Percentiles rank a stretch among this genome's conserved stretches.
These are phyloP conservation scores for Ogataea degrootiae DNA, from an alignment of 805 yeast genomes.

Conservation along the genomic window DNA sequence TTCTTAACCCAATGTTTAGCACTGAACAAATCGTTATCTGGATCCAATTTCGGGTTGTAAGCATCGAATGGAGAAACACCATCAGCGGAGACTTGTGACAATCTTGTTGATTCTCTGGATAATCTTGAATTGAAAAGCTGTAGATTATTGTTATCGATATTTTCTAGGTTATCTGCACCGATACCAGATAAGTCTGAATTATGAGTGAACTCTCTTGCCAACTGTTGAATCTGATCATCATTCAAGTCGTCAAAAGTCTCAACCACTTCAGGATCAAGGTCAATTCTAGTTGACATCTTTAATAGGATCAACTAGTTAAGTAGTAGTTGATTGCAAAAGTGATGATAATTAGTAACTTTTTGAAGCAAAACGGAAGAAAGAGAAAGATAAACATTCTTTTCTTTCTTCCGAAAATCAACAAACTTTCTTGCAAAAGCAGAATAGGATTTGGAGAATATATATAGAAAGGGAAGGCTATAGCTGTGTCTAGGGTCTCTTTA, in stretches of 20 bases:
- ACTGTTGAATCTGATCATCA: constrained; percentile 30
- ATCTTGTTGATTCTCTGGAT: constrained; percentile 22
- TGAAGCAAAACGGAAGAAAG: too few relatives aligned
- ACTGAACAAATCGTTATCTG: constrained; percentile 47
- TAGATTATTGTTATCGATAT: background rate
- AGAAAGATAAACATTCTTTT: too few relatives aligned
- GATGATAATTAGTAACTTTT: too few relatives aligned
- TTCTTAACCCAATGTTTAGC: constrained; percentile 61
- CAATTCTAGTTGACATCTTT: constrained; percentile 7
- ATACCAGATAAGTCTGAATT: constrained; percentile 1
- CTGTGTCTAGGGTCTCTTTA: too few relatives aligned
- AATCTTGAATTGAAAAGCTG: constrained; percentile 27
- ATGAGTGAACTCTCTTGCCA: constrained; percentile 34
- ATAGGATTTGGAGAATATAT: too few relatives aligned
- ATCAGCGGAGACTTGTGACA: constrained; percentile 34
- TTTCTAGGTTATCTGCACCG: background rate
- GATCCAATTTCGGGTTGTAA: constrained; percentile 41
- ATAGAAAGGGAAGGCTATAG: too few relatives aligned
- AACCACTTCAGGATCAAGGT: constrained; percentile 13
- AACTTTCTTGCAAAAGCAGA: too few relatives aligned
- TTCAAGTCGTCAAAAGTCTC: constrained; percentile 32
- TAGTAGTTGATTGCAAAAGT: too few relatives aligned
- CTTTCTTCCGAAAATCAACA: too few relatives aligned
- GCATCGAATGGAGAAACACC: constrained; percentile 34
- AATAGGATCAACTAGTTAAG: background rate